Evolutionary conservation across 1,139 yeast genomes (phyloP).

Genomic region (Pichia sp.): DNA sequence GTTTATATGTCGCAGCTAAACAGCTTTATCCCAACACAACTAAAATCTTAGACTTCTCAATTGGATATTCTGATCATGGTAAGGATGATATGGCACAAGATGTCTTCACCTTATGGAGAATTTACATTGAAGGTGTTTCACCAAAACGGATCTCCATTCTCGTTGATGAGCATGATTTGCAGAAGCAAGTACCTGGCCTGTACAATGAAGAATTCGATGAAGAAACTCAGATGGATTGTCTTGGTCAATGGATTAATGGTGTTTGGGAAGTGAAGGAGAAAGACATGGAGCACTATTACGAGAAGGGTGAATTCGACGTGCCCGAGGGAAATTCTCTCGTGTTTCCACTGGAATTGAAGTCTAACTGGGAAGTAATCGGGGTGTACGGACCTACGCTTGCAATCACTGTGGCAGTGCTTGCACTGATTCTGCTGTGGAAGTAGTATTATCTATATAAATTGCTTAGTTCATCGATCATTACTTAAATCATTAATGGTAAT

Average conservation of each 20-base stretch:
- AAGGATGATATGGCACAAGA: constrained; percentile 71
- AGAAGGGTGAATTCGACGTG: constrained; percentile 46
- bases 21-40: constrained; percentile 51
- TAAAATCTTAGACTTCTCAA: constrained; percentile 73
- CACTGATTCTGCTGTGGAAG: not conserved
- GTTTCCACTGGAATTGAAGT: constrained; percentile 16
- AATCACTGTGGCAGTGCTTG: not conserved
- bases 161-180: constrained; percentile 48
- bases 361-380: constrained; percentile 8
- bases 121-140: constrained; percentile 62
- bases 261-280: constrained; percentile 80
- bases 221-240: constrained; percentile 34
- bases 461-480: too few relatives aligned
- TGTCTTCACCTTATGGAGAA: constrained; percentile 54
- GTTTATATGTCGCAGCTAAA: constrained; percentile 60
- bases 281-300: constrained; percentile 52
- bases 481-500: too few relatives aligned
- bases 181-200: constrained; percentile 43
- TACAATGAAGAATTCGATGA: constrained; percentile 35
- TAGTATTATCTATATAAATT: too few relatives aligned
- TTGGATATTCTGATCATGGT: constrained; percentile 68
- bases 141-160: constrained; percentile 62
- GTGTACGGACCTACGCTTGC: constrained; percentile 4
- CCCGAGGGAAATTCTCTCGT: constrained; percentile 17
- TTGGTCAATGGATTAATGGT: constrained; percentile 68